Conservation (phyloP, 371 early-diverging fungal species). For the Haplosporangium sp. region DNA sequence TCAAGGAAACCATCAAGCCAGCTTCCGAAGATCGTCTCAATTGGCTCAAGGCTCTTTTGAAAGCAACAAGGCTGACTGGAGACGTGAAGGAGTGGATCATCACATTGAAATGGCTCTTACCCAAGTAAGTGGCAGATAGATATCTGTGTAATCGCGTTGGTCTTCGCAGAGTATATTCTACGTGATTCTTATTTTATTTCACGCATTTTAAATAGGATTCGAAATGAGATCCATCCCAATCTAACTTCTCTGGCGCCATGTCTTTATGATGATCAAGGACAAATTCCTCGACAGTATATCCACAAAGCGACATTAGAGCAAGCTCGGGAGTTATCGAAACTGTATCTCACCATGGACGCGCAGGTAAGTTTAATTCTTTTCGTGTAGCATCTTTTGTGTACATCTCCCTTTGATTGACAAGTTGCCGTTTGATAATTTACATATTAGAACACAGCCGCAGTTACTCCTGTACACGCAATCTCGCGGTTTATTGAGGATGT, state of each 20-base stretch:
- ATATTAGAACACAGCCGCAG: constrained; percentile 39
- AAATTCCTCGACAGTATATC: constrained; percentile 39
- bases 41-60: constrained; percentile 40
- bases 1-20: constrained; percentile 43
- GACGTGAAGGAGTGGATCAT: constrained; percentile 42
- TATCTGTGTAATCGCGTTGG: neutral
- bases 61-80: constrained; percentile 18
- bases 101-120: constrained; percentile 47
- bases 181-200: neutral
- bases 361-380: constrained; percentile 19
- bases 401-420: neutral
- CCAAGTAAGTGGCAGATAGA: constrained; percentile 28
- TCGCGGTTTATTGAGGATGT: constrained; percentile 25
- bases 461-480: constrained; percentile 31
- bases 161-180: neutral
- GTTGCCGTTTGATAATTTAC: neutral
- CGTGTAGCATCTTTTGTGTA: neutral
- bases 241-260: constrained; percentile 14
- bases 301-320: constrained; percentile 43
- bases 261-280: neutral
- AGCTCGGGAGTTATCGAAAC: constrained; percentile 23
- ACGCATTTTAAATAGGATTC: constrained; percentile 27
- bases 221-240: constrained; percentile 52
- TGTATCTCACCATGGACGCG: constrained; percentile 50
- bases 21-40: constrained; percentile 51